These are phyloP conservation scores for Hemisphaericaspora lyxosophila DNA, from an alignment of 1,139 yeast genomes.

Conservation along the genomic window DNA sequence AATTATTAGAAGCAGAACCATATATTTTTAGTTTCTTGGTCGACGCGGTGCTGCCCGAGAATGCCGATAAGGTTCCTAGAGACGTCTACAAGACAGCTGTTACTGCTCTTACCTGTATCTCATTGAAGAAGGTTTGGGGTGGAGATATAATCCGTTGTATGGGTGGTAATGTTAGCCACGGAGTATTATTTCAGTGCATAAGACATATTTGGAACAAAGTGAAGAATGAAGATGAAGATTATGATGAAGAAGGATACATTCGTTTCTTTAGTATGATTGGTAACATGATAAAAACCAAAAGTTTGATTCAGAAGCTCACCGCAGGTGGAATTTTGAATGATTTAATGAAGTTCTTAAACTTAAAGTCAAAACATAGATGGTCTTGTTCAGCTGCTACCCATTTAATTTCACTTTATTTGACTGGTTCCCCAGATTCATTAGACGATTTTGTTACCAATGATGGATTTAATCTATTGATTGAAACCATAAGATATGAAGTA, in stretches of 20 bases:
- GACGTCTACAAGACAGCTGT: conserved; percentile 61
- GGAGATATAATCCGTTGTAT: conserved; percentile 76
- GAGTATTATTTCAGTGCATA: conserved; percentile 70
- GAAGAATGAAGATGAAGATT: conserved; percentile 32
- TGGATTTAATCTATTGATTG: conserved; percentile 66
- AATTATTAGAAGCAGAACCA: conserved; percentile 74
- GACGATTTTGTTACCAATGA: conserved; percentile 61
- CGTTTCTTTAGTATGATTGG: conserved; percentile 59
- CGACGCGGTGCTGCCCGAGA: conserved; percentile 60
- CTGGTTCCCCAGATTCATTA: conserved; percentile 46
- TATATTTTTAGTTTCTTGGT: conserved; percentile 69
- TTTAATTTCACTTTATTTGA: conserved; percentile 55
- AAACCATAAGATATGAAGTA: conserved; percentile 66
- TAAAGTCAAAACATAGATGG: conserved; percentile 52
- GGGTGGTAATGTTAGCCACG: conserved; percentile 91
- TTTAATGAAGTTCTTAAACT: conserved; percentile 59
- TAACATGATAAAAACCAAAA: conserved; percentile 54
- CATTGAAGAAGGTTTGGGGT: conserved; percentile 70
- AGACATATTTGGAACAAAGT: conserved; percentile 58
- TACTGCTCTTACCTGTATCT: conserved; percentile 68
- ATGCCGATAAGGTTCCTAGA: conserved; percentile 50
- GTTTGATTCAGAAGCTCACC: conserved; percentile 44
- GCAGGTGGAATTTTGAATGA: conserved; percentile 74
- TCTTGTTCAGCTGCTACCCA: conserved; percentile 68
- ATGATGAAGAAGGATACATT: conserved; percentile 48